Conservation (phyloP, 1,139 yeast species). For the Chernovozyma aurita region DNA sequence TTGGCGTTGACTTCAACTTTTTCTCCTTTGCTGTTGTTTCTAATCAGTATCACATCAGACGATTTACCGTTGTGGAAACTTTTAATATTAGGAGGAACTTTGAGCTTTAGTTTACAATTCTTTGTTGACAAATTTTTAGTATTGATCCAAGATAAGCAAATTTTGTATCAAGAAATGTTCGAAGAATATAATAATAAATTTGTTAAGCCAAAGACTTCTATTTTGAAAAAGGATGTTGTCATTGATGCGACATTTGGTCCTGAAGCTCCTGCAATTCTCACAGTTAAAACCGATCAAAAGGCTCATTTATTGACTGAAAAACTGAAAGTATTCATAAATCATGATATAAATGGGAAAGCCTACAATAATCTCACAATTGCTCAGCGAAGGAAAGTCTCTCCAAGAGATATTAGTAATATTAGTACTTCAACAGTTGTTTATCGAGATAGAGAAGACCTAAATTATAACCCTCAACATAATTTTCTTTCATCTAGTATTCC, state of each 20-base stretch:
- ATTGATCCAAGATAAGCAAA: constrained; percentile 54
- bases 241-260: constrained; percentile 57
- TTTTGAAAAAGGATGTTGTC: constrained; percentile 55
- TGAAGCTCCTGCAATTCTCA: constrained; percentile 8
- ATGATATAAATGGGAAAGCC: constrained; percentile 40
- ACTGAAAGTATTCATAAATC: constrained; percentile 43
- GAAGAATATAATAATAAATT: constrained; percentile 62
- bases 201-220: constrained; percentile 57
- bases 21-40: constrained; percentile 50
- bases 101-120: constrained; percentile 37
- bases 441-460: neutral
- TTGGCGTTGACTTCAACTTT: constrained; percentile 46
- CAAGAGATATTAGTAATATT: constrained; percentile 4
- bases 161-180: constrained; percentile 57
- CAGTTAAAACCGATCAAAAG: constrained; percentile 19
- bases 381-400: constrained; percentile 3
- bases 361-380: constrained; percentile 12
- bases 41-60: constrained; percentile 29
- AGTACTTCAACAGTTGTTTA: neutral
- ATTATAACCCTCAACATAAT: neutral
- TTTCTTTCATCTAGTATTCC: neutral
- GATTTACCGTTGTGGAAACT: constrained; percentile 37
- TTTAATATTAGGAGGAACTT: constrained; percentile 27
- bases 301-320: constrained; percentile 28
- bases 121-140: constrained; percentile 43